Conservation (phyloP, 2,329 filamentous ascomycete genomes). For the Meredithiella fracta region DNA sequence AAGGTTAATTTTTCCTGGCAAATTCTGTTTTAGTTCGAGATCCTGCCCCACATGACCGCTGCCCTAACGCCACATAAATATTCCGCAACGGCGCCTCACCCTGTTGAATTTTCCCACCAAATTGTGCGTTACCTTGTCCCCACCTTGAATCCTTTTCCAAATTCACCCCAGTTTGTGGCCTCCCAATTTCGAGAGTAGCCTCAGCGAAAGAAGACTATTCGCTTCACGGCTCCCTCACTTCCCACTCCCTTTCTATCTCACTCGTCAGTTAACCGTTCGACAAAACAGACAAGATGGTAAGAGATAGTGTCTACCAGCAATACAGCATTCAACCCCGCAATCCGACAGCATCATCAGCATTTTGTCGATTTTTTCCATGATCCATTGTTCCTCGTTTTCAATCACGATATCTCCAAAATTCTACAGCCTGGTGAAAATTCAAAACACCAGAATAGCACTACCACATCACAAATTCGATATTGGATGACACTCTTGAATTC, state of each 20-base stretch:
- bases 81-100: neutral
- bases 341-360: constrained; percentile 9
- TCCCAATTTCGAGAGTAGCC: constrained; percentile 12
- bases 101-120: constrained; percentile 1
- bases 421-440: neutral
- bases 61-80: constrained; percentile 12
- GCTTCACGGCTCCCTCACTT: constrained; percentile 14
- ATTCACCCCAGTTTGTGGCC: constrained; percentile 13
- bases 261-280: constrained; percentile 15
- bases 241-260: constrained; percentile 13
- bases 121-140: constrained; percentile 10
- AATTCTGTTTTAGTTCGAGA: neutral
- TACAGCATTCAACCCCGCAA: neutral
- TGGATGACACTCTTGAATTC: neutral
- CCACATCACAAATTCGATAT: neutral
- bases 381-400: neutral
- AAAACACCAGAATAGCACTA: neutral
- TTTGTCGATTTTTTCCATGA: neutral
- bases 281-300: constrained; percentile 50
- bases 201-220: constrained; percentile 14
- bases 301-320: constrained; percentile 20
- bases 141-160: constrained; percentile 11
- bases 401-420: neutral
- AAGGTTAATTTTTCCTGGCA: neutral
- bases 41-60: constrained; percentile 7